A percentile compares a stretch with the other conserved stretches of the same genome.
These are phyloP conservation scores for Saccharomycopsis vini DNA, from an alignment of 805 yeast genomes.

Conservation along the genomic window DNA sequence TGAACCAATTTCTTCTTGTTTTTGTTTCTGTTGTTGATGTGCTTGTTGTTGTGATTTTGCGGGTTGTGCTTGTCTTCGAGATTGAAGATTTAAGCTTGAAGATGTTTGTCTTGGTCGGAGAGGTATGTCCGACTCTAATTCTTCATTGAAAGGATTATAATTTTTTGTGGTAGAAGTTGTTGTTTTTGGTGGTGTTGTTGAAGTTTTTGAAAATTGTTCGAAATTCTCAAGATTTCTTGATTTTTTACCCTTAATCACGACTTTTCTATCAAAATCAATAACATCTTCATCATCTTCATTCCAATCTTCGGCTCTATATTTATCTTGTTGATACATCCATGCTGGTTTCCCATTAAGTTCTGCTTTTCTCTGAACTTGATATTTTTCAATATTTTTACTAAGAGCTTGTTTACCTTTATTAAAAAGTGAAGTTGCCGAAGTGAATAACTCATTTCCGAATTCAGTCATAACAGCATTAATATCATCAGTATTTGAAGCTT, in stretches of 20 bases:
- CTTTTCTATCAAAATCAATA: constrained; percentile 17
- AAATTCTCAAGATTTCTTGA: background rate
- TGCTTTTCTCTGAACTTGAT: constrained; percentile 18
- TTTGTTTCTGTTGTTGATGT: background rate
- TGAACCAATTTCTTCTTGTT: background rate
- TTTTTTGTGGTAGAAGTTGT: too few species aligned
- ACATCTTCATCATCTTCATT: constrained; percentile 37
- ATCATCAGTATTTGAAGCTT: constrained; percentile 6
- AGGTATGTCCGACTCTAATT: too few species aligned
- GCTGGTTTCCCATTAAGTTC: constrained; percentile 41
- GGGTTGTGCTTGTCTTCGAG: too few species aligned
- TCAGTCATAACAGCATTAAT: constrained; percentile 13
- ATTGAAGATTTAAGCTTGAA: too few species aligned
- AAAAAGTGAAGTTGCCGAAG: constrained; percentile 24
- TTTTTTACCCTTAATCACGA: constrained; percentile 4
- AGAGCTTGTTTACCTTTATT: constrained; percentile 27
- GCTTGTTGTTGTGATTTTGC: background rate
- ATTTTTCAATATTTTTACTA: constrained; percentile 20
- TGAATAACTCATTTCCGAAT: constrained; percentile 19
- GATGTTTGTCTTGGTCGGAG: too few species aligned
- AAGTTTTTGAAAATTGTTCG: too few species aligned
- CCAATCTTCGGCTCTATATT: constrained; percentile 31
- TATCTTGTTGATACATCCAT: constrained; percentile 62
- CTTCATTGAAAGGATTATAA: too few species aligned
- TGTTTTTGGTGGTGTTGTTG: too few species aligned